Conservation (phyloP, 106 monocot species). For the Dioscorea alata region DNA sequence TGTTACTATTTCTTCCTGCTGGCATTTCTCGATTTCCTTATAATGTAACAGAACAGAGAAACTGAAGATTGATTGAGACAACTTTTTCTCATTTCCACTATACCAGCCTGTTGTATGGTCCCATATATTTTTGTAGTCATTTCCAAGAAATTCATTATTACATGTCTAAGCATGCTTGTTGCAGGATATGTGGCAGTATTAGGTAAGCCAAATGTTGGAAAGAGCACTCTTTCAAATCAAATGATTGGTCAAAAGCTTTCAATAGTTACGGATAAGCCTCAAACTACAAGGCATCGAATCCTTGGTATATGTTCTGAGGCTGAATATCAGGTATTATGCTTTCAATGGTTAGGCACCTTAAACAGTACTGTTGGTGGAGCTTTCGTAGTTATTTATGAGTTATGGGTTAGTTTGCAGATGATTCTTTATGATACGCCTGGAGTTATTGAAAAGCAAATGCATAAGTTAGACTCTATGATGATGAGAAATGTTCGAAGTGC, state of each 20-base stretch:
- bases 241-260: constrained; percentile 97
- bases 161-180: not conserved
- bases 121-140: not conserved
- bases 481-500: constrained; percentile 96
- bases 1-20: not conserved
- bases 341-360: constrained; percentile 5
- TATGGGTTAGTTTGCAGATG: constrained; percentile 81
- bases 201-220: constrained; percentile 97
- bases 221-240: constrained; percentile 98
- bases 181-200: constrained; percentile 95
- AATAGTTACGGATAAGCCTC: constrained; percentile 98
- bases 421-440: constrained; percentile 98
- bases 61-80: not conserved
- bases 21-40: not conserved
- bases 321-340: constrained; percentile 83
- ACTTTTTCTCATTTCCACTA: not conserved
- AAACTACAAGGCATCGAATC: constrained; percentile 91
- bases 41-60: not conserved
- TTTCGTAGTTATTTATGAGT: constrained; percentile 25
- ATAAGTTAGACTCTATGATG: constrained; percentile 93
- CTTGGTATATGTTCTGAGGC: constrained; percentile 91
- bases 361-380: not conserved
- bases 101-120: not conserved
- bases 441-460: constrained; percentile 84
- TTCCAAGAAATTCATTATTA: not conserved